Evolutionary conservation across 768 basidiomycete species (phyloP).

Genomic region (Pleurotus ostreatus): DNA sequence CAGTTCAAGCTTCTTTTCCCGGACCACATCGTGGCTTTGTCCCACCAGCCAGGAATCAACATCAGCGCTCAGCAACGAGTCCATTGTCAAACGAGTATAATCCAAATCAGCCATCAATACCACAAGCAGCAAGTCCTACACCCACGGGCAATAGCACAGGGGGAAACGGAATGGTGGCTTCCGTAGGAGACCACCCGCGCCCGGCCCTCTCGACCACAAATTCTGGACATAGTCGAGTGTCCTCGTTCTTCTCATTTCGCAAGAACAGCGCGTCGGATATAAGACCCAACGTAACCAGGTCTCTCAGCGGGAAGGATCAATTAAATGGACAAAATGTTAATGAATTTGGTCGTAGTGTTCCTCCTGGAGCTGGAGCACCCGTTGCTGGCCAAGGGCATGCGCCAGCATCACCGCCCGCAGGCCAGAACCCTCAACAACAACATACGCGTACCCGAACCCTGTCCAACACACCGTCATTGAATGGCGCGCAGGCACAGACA

Average conservation of each 20-base stretch:
- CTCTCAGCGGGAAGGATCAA: constrained; percentile 5
- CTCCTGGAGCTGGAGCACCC: not conserved
- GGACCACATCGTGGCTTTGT: constrained; percentile 21
- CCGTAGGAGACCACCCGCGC: constrained; percentile 15
- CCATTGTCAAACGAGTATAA: constrained; percentile 16
- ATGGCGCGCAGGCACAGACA: not conserved
- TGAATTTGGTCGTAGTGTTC: constrained; percentile 1
- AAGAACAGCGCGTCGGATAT: constrained; percentile 29
- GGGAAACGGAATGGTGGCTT: constrained; percentile 11
- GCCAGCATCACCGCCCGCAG: not conserved
- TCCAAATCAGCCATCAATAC: constrained; percentile 8
- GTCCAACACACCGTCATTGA: constrained; percentile 8
- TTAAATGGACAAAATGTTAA: not conserved
- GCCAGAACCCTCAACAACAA: not conserved
- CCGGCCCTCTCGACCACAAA: constrained; percentile 16
- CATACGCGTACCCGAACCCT: constrained; percentile 4
- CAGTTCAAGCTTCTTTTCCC: constrained; percentile 4
- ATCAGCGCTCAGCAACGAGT: constrained; percentile 2
- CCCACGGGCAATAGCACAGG: not conserved
- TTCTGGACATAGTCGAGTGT: constrained; percentile 45
- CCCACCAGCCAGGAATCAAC: constrained; percentile 28
- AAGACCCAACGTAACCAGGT: constrained; percentile 16
- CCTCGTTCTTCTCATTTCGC: constrained; percentile 65
- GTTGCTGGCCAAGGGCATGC: not conserved
- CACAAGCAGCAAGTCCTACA: not conserved